These are phyloP conservation scores for Durusdinium trenchii DNA, from an alignment of 73 alveolate genomes.

Conservation along the genomic window DNA sequence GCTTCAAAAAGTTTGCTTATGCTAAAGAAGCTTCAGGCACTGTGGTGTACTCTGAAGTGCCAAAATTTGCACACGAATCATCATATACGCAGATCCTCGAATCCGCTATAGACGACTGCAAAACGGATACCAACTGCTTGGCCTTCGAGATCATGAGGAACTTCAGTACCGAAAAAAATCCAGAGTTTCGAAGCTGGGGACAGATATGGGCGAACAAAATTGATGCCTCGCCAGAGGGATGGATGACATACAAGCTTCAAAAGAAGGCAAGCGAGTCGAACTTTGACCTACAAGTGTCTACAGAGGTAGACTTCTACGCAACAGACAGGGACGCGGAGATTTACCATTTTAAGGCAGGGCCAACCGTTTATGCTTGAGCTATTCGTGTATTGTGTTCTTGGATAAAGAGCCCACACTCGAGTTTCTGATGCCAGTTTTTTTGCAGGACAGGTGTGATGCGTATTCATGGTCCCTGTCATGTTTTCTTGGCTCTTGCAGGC, in stretches of 20 bases:
- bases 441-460: not conserved
- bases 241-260: not conserved
- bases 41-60: not conserved
- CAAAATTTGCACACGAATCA: constrained; percentile 1
- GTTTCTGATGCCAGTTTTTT: not conserved
- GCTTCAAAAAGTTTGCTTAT: constrained; percentile 31
- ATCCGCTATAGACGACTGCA: constrained; percentile 27
- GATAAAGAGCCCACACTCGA: not conserved
- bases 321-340: constrained; percentile 4
- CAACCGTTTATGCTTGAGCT: not conserved
- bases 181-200: not conserved
- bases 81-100: constrained; percentile 14
- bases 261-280: not conserved
- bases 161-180: constrained; percentile 20
- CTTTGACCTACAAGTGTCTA: not conserved
- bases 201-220: constrained; percentile 38
- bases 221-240: constrained; percentile 23
- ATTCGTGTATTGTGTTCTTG: not conserved
- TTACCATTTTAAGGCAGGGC: not conserved
- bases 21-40: not conserved
- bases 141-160: constrained; percentile 31
- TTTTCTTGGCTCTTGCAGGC: not conserved
- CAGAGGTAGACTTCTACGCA: constrained; percentile 7
- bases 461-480: not conserved
- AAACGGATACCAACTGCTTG: constrained; percentile 11